Percentiles rank a stretch among this genome's conserved stretches.
Evolutionary conservation across 1,284 basidiomycete species (phyloP).

Genomic region (Irpex sp.): DNA sequence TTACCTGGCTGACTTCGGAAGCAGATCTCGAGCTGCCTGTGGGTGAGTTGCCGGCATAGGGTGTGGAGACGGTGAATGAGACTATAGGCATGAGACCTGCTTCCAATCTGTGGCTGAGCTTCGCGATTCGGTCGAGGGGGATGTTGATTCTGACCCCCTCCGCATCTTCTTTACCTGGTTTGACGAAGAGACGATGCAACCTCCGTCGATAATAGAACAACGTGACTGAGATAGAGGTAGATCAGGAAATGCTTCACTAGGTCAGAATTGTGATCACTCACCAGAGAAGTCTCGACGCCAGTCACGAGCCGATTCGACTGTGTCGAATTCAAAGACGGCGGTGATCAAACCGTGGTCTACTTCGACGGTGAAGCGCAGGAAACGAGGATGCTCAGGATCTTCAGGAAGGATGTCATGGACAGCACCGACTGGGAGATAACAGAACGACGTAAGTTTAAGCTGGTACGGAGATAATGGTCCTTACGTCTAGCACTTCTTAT

Average conservation of each 20-base stretch:
- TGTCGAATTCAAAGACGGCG: slow-evolving; percentile 49
- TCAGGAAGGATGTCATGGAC: slow-evolving; percentile 38
- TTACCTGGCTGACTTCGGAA: not conserved
- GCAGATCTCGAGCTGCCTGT: not conserved
- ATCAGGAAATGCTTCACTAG: not conserved
- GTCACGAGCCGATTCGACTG: slow-evolving; percentile 50
- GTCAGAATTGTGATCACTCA: slow-evolving; percentile 11
- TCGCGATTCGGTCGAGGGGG: slow-evolving; percentile 43
- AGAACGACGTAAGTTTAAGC: slow-evolving; percentile 2
- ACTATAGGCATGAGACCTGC: slow-evolving; percentile 16
- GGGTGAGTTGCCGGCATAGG: not conserved
- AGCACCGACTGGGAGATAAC: slow-evolving; percentile 33
- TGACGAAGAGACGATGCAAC: slow-evolving; percentile 30
- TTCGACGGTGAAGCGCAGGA: slow-evolving; percentile 35
- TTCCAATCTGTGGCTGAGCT: slow-evolving; percentile 9
- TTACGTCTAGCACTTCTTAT: slow-evolving; percentile 48
- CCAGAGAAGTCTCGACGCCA: slow-evolving; percentile 55
- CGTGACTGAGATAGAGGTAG: slow-evolving; percentile 28
- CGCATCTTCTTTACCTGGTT: slow-evolving; percentile 26
- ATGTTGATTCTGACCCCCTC: slow-evolving; percentile 49
- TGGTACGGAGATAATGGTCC: not conserved
- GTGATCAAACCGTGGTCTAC: slow-evolving; percentile 17
- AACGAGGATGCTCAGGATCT: slow-evolving; percentile 39
- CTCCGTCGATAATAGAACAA: slow-evolving; percentile 42
- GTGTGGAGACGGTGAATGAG: slow-evolving; percentile 10